Base-by-base conservation (phyloP, 257 asterid species). In the Rauvolfia tetraphylla region DNA sequence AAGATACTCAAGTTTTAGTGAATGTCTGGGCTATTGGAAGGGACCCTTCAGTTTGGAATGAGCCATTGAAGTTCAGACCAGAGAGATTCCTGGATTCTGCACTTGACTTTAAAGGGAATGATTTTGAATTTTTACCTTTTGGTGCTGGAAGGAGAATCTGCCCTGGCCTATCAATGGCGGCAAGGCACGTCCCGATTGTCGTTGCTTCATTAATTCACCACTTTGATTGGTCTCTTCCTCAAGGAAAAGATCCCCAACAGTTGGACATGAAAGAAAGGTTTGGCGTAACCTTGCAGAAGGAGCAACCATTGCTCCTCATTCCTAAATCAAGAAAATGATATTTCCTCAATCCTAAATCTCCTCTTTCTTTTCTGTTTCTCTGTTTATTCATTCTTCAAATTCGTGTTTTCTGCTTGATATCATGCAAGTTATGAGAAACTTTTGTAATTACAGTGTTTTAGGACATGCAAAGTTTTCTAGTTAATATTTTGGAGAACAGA, bases 61-160 rank as follows among this genome's bases (percentile, higher is more conserved):
- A 78, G 9, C 86, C 92, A 8, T 29, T 77, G 23, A 71, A 49
- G 18, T 86, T 78, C 57, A 71, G 62, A 34, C 88, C 89, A 38
- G 85, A 84, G 53, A 69, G 87, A 79, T 86, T 88, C 71, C 65
- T 88, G 1, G 44, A 51, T 22, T 76, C 81, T 6, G 33, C 22
- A 44, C 2, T 70, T 46, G 89, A 88, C 57, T 88, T 68, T 67
- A 82, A 78, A 82, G 87, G 92, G 77, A 86, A 84, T 31, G 83
- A 88, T 62, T 86, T 86, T 27, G 85, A 84, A 65, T 74, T 77
- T 72, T 62, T 86, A 68, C 84, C 90, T 0, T 88, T 84, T 49
- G 85, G 88, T 23, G 79, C 85, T 0, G 92, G 92, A 34, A 81
- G 86, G 58, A 88, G 89, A 74, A 86, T 88, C 15, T 88, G 91